These are phyloP conservation scores for Ploettnerulaceae sp. DNA, from an alignment of 2,329 filamentous ascomycete species.

Conservation along the genomic window DNA sequence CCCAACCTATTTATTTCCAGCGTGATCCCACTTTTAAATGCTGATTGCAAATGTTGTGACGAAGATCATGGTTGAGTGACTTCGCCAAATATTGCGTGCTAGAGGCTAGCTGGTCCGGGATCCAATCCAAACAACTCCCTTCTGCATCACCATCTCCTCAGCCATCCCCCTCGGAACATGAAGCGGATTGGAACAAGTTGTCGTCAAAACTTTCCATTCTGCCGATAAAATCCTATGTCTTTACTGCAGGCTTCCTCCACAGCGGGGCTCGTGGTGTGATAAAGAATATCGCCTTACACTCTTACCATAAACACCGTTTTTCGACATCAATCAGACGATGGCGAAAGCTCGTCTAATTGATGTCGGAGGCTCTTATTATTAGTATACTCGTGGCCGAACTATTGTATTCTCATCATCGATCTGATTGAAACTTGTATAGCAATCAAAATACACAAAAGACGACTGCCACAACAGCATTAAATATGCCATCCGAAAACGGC, in stretches of 20 bases:
- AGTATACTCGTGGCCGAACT: too few species aligned
- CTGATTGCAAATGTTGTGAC: neutral
- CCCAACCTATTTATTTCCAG: neutral
- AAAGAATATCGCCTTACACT: too few species aligned
- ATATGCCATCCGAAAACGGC: constrained; percentile 16
- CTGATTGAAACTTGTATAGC: too few species aligned
- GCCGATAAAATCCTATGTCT: too few species aligned
- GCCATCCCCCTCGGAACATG: neutral
- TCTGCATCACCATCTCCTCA: neutral
- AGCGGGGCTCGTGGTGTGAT: too few species aligned
- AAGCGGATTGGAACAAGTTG: too few species aligned
- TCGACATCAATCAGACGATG: too few species aligned
- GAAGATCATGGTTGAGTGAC: constrained; percentile 4
- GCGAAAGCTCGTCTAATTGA: too few species aligned
- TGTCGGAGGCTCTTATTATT: too few species aligned
- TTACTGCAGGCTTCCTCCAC: neutral
- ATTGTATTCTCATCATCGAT: too few species aligned
- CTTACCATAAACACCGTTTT: too few species aligned
- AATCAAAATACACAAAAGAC: neutral
- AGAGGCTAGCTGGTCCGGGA: neutral
- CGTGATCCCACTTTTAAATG: constrained; percentile 6
- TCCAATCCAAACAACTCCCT: neutral
- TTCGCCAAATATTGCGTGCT: constrained; percentile 9
- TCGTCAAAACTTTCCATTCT: too few species aligned
- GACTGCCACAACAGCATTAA: neutral